These are phyloP conservation scores for Astrothelium subdiscretum DNA, from an alignment of 495 filamentous ascomycete genomes.

Conservation along the genomic window DNA sequence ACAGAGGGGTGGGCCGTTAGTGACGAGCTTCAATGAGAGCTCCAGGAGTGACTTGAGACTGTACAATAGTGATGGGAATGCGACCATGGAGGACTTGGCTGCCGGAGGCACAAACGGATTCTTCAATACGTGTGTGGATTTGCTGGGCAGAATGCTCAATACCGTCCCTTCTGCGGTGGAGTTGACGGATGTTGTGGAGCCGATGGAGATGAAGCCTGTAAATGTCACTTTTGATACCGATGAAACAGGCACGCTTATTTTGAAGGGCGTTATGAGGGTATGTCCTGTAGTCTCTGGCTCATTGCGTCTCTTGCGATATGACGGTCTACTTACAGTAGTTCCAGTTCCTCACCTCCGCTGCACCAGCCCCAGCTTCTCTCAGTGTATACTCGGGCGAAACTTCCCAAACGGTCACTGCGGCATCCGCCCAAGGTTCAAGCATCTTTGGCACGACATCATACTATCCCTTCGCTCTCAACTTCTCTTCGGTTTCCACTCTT, in stretches of 20 bases:
- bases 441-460: background rate
- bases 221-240: background rate
- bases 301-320: background rate
- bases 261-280: background rate
- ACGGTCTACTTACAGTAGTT: background rate
- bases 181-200: slow-evolving; percentile 2
- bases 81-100: slow-evolving; percentile 5
- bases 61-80: slow-evolving; percentile 6
- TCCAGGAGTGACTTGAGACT: slow-evolving; percentile 3
- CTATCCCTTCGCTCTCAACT: background rate
- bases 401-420: background rate
- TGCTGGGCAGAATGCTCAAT: slow-evolving; percentile 5
- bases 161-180: background rate
- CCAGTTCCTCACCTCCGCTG: background rate
- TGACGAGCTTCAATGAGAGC: slow-evolving; percentile 6
- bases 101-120: background rate
- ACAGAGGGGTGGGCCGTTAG: slow-evolving; percentile 1
- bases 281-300: background rate
- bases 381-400: background rate
- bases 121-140: background rate
- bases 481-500: background rate
- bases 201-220: slow-evolving; percentile 4
- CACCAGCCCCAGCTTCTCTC: background rate
- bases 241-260: background rate
- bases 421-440: background rate